These are phyloP conservation scores for Colletotrichum sp. DNA, from an alignment of 2,329 filamentous ascomycete species.

Conservation along the genomic window DNA sequence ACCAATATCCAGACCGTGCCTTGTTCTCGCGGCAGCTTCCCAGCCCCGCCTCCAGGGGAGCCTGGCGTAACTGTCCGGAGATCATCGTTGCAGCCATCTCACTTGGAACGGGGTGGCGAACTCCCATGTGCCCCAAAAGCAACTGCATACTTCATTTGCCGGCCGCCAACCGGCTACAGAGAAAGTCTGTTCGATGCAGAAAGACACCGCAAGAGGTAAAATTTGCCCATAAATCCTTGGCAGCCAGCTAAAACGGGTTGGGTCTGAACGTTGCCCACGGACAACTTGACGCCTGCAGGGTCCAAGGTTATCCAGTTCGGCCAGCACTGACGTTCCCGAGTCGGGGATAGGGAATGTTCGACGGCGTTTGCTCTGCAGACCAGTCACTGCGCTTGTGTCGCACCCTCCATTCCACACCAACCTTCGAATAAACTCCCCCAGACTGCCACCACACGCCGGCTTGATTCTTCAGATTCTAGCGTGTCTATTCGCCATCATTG, in stretches of 20 bases:
- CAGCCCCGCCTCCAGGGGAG: neutral
- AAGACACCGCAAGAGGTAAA: neutral
- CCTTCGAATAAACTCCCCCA: neutral
- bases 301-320: neutral
- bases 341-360: neutral
- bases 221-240: neutral
- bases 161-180: neutral
- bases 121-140: neutral
- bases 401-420: neutral
- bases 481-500: neutral
- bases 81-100: conserved; percentile 13
- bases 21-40: neutral
- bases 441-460: neutral
- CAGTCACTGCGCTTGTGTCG: neutral
- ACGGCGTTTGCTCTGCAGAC: neutral
- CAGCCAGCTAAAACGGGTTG: neutral
- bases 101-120: neutral
- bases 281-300: conserved; percentile 6
- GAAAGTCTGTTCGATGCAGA: neutral
- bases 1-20: neutral
- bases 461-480: neutral
- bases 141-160: neutral
- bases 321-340: neutral
- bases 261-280: neutral
- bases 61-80: neutral